Conservation (phyloP, 2,329 filamentous ascomycete species). For the Claviceps humidiphila region DNA sequence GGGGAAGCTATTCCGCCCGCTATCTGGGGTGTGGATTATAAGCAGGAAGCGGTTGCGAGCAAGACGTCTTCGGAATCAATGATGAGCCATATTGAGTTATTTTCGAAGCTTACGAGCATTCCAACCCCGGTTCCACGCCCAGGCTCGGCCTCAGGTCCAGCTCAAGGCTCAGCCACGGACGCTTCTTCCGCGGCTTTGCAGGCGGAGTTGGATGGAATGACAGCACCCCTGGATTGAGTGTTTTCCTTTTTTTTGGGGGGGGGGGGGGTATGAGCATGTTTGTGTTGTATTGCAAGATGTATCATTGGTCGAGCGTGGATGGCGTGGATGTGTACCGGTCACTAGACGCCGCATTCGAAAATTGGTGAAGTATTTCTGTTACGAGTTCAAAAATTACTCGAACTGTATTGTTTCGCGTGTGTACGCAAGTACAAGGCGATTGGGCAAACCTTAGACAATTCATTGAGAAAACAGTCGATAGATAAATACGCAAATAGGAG, state of each 20-base stretch:
- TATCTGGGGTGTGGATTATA: conserved; percentile 42
- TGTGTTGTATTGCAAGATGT: too few species aligned
- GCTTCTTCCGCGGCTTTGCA: conserved; percentile 15
- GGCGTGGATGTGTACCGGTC: too few species aligned
- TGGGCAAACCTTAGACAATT: too few species aligned
- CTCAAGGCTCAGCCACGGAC: conserved; percentile 8
- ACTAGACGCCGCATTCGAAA: too few species aligned
- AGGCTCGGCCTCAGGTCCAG: too few species aligned
- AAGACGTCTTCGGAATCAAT: conserved; percentile 22
- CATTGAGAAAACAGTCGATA: too few species aligned
- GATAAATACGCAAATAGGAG: too few species aligned
- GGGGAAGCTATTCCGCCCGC: conserved; percentile 37
- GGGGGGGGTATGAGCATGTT: not conserved
- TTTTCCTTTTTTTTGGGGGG: not conserved
- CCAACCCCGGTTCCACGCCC: conserved; percentile 1
- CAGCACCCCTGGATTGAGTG: conserved; percentile 20
- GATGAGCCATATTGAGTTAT: conserved; percentile 27
- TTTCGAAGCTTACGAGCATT: conserved; percentile 24
- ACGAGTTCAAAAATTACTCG: too few species aligned
- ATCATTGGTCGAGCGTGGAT: too few species aligned
- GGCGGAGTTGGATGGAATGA: conserved; percentile 19
- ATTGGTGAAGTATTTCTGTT: too few species aligned
- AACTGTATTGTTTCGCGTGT: too few species aligned
- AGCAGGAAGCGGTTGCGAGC: conserved; percentile 25
- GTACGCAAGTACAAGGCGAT: too few species aligned